Base-by-base conservation (phyloP, 2,329 filamentous ascomycete genomes). In the Sarocladium oryzae region DNA sequence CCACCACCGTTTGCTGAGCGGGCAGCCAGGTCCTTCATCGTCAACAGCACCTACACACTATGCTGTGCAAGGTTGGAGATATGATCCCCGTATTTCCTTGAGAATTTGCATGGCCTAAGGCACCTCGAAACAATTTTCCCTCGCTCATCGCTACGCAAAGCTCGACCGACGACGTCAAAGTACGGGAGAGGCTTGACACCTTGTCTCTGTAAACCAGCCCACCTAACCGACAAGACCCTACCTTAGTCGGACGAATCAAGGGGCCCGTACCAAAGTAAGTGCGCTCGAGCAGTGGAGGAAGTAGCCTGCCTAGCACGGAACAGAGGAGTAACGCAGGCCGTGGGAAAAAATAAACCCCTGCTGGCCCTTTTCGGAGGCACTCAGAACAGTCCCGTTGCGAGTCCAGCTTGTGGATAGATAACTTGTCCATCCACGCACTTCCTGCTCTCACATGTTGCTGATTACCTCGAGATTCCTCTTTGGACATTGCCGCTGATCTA, bases 311-410 rank as follows among this genome's bases (percentile, higher is more conserved):
- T 9, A 45, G 40, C 40, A 45, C 40, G 13, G 13, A 26, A 45
- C 21, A 33, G 28, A 33, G 15, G 43, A 33, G 16, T 16, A 45
- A 18, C 26, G 23, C 15, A 26, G 13, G 23, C 43, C 43, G 13
- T 24, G 24, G 24, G 43, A 48, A 48, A 48, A 48, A 48, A 48
- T 48, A 48, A 48, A 43, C 40, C 43, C 43, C 28, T 48, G 43
- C 28, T 33, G 43, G 11, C 26, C 24, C 21, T 32, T 48, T 48
- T 26, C 26, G 43, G 43, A 26, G 43, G 26, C 43, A 48, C 43
- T 23, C 43, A 48, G 43, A 15, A 20, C 24, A 21, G 26, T 13
- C 10, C 43, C 20, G 15, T 48, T 43, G 40, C 40, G 40, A 43
- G n/a, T 43, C 40, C 40, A 43, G 11, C 8, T 23, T 26, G 40